A percentile compares a stretch with the other conserved stretches of the same genome.
Conservation (phyloP, 139 green algal species). For the Desmodesmus armatus region DNA sequence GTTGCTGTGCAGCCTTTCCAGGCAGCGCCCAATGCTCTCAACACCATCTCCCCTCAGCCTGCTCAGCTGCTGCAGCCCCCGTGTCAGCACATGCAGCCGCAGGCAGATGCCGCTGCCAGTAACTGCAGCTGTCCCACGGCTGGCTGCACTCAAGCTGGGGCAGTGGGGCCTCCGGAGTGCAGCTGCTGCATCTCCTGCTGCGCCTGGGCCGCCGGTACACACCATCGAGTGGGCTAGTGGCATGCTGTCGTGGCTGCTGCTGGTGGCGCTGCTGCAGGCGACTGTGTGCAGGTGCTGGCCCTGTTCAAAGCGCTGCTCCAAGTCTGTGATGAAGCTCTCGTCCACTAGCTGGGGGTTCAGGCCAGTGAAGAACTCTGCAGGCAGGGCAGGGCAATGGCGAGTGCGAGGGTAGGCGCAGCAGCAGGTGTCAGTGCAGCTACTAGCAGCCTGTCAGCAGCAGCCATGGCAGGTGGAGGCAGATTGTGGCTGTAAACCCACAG, state of each 20-base stretch:
- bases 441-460: no score
- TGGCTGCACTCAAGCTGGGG: slow-evolving; percentile 16
- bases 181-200: not conserved
- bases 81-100: slow-evolving; percentile 34
- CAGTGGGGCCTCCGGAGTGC: not conserved
- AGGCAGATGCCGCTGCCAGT: slow-evolving; percentile 18
- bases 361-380: slow-evolving; percentile 42
- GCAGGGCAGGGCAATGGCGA: no score
- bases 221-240: not conserved
- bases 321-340: slow-evolving; percentile 34
- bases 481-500: no score
- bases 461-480: no score
- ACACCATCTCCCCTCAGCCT: not conserved
- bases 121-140: not conserved
- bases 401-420: not conserved
- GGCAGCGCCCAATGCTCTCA: not conserved
- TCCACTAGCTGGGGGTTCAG: slow-evolving; percentile 19
- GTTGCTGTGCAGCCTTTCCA: slow-evolving; percentile 2
- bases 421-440: not conserved
- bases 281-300: slow-evolving; percentile 35
- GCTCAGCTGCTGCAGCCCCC: slow-evolving; percentile 22
- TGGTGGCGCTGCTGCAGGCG: slow-evolving; percentile 35
- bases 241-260: not conserved
- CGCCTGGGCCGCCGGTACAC: not conserved
- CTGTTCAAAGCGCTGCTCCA: slow-evolving; percentile 30